phyloP scores from a whole-genome alignment of 306 rosid genomes.

The Vicia villosa region DNA sequence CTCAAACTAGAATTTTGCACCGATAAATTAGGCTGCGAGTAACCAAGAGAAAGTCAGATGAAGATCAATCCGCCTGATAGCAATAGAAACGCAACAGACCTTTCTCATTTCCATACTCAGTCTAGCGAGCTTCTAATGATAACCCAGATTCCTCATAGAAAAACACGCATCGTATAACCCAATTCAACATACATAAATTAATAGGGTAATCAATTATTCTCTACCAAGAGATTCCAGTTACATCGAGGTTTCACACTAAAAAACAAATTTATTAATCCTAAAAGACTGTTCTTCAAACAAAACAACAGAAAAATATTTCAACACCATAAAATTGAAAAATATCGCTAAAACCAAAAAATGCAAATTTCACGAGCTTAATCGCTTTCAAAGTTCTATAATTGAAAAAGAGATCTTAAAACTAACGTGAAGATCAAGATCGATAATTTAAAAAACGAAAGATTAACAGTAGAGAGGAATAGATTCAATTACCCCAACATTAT shows the following conservation, averaged over 20 bases:
- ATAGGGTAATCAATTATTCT: neutral
- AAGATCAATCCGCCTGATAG: neutral
- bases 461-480: conserved; percentile 18
- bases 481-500: conserved; percentile 86
- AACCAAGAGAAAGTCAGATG: neutral
- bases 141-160: neutral
- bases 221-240: neutral
- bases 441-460: conserved; percentile 3
- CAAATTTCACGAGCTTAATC: neutral
- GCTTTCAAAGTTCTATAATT: neutral
- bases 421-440: neutral
- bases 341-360: neutral
- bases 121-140: neutral
- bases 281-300: too few relatives aligned
- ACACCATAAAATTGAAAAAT: neutral
- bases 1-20: neutral
- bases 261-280: too few relatives aligned
- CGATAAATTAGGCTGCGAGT: neutral
- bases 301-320: neutral
- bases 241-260: neutral
- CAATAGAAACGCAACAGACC: neutral
- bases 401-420: conserved; percentile 1
- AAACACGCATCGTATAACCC: neutral
- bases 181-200: neutral
- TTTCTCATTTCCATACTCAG: neutral